These are phyloP conservation scores for Hypoxylon sp. DNA, from an alignment of 2,329 filamentous ascomycete genomes.

Conservation along the genomic window DNA sequence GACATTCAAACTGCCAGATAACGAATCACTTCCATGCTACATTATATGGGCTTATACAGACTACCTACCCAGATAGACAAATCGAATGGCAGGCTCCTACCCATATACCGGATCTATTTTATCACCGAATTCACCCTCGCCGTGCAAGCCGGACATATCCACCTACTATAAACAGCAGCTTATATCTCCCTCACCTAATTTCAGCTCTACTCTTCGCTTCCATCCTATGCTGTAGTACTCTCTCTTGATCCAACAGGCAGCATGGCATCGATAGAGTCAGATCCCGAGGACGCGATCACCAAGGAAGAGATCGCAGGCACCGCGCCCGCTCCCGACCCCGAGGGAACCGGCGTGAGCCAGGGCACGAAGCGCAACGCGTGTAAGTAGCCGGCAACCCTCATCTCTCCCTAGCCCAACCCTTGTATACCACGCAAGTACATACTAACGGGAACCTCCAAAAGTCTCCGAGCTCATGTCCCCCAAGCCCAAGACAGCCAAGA, in stretches of 20 bases:
- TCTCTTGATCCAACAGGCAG: not conserved
- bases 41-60: not conserved
- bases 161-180: conserved; percentile 2
- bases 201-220: too few relatives aligned
- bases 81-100: not conserved
- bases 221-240: not conserved
- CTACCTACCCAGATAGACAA: conserved; percentile 1
- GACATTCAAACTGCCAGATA: too few relatives aligned
- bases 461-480: conserved; percentile 63
- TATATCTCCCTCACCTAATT: too few relatives aligned
- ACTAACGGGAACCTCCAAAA: conserved; percentile 19
- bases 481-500: conserved; percentile 51
- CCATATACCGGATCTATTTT: conserved; percentile 27
- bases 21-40: not conserved
- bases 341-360: conserved; percentile 28
- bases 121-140: conserved; percentile 18
- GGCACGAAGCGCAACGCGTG: conserved; percentile 52
- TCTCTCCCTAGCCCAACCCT: not conserved
- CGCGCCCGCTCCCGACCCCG: conserved; percentile 40
- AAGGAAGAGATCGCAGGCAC: conserved; percentile 51
- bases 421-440: not conserved
- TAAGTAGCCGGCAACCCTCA: conserved; percentile 37
- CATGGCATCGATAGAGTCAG: conserved; percentile 38
- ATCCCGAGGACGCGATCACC: conserved; percentile 51
- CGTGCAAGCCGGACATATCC: not conserved